Base-by-base conservation (phyloP, 495 filamentous ascomycete species). In the Xylaria cubensis region DNA sequence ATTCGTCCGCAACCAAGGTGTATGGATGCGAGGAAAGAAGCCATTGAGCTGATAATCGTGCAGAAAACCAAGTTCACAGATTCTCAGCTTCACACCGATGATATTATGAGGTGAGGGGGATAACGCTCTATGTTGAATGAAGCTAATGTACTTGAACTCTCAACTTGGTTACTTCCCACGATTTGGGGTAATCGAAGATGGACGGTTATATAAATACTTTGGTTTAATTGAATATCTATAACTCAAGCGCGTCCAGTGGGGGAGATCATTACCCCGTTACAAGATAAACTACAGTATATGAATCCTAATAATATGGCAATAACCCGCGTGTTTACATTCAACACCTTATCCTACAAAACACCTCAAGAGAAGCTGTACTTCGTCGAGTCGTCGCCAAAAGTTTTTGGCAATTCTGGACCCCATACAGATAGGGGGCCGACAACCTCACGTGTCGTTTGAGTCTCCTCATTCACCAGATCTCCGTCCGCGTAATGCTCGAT, bases 401-500 rank as follows among this genome's bases (percentile, higher is more conserved):
- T 65, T 8, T 73, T 73, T 26, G 71, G 71, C 41, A 73, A 21
- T n/a, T 73, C 65, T 13, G 71, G 71, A 8, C 71, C 71, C 71
- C 71, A 73, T 29, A 73, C 21, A 24, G 71, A 73, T 10, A 73
- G 50, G 21, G 71, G 65, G 17, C 71, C 71, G 9, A 69, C 71
- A 5, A 73, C 71, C n/a, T 73, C 71, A 17, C 71, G 50, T 59
- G 59, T 68, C 2, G 72, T 81, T 0, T 81, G 85, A 24, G 83
- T 85, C 24, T 85, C 76, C 21, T 83, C 84, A 67, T 89, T 84
- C 64, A 90, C 88, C 67, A 90, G 80, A 66, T 88, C 88, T 36
- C 89, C 84, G 78, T 91, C 89, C 5, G 86, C 86, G 41, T 86
- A 86, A 67, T 86, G 81, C 78, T 90, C 86, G 48, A 84, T 67